Evolutionary conservation across 1,284 basidiomycete genomes (phyloP), one percentile per base, ranked within the genome.

Genomic region (Puccinia horiana): DNA sequence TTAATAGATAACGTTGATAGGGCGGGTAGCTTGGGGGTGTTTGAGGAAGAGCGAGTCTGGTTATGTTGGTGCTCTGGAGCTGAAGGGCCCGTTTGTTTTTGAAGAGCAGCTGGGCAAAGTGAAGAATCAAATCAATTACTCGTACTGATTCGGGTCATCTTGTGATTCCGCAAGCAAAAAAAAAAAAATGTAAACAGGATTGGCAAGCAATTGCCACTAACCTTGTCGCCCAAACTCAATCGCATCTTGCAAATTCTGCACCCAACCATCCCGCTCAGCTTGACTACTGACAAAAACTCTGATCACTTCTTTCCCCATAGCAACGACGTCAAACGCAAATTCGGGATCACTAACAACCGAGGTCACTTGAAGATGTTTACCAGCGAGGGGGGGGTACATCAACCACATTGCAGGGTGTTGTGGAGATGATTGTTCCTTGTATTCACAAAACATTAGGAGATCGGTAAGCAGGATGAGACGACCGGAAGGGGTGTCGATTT

Each of bases 351-450:
- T 83, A 23, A 32, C 40, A 26, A 54, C 44, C 16, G 72, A 52
- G n/a, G 40, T 65, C 1, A 83, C 85, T 9, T 83, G 72, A 78
- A 98, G 89, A 85, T 98, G 95, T 87, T 98, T 98, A 5, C 95
- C 96, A 11, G 97, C 93, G 75, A 99, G 88, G 2, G 97, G 97
- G 29, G 97, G 97, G 88, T 97, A 99, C 84, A 93, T 91, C 76
- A 99, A 88, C 92, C 93, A 94, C 92, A 97, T 93, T 86, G 98
- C 95, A 9, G 92, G 35, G 37, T 37, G 47, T 2, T 54, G n/a
- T 23, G 78, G 52, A 40, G 52, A 54, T 6, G 23, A 35, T 11
- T 49, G 72, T 20, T 75, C 54, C 54, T 73, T 81, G n/a, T 52
- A 63, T 72, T 72, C 69, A 47, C 69, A 81, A 90, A 78, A 91